These are phyloP conservation scores for Fragaria nilgerrensis DNA, from an alignment of 306 rosid species.

Conservation along the genomic window DNA sequence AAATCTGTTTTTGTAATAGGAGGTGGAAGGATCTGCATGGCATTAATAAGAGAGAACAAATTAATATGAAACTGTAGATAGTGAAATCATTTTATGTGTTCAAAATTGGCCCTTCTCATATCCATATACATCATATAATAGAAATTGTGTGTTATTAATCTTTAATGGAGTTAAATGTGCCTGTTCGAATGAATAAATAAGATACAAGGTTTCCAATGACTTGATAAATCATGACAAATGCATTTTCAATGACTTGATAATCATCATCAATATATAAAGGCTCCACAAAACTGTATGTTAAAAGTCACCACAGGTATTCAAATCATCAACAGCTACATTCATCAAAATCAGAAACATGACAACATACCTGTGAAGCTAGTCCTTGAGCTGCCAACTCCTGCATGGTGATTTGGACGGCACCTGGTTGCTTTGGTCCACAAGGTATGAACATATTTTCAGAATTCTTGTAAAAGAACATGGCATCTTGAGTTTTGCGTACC, in stretches of 20 bases:
- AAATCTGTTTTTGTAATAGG: constrained; percentile 82
- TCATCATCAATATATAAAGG: background rate
- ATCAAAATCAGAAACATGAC: background rate
- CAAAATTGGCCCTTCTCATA: background rate
- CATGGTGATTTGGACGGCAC: constrained; percentile 74
- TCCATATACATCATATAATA: background rate
- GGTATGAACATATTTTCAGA: constrained; percentile 77
- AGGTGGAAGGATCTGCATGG: constrained; percentile 89
- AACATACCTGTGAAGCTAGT: constrained; percentile 75
- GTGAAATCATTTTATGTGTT: background rate
- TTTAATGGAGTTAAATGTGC: background rate
- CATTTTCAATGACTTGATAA: background rate
- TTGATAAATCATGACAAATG: background rate
- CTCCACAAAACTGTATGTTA: background rate
- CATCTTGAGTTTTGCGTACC: constrained; percentile 99
- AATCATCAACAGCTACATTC: background rate
- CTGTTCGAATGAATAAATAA: background rate
- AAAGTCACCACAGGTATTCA: constrained; percentile 1
- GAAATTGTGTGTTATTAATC: background rate
- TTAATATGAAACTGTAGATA: background rate
- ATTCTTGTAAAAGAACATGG: constrained; percentile 78
- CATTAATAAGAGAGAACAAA: constrained; percentile 18
- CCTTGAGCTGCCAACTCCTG: constrained; percentile 82
- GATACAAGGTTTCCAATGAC: background rate
- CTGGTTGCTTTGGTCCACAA: constrained; percentile 86